Percentiles rank a stretch among this genome's conserved stretches.
Conservation (phyloP, 2,329 filamentous ascomycete genomes). For the Talaromyces sp. region DNA sequence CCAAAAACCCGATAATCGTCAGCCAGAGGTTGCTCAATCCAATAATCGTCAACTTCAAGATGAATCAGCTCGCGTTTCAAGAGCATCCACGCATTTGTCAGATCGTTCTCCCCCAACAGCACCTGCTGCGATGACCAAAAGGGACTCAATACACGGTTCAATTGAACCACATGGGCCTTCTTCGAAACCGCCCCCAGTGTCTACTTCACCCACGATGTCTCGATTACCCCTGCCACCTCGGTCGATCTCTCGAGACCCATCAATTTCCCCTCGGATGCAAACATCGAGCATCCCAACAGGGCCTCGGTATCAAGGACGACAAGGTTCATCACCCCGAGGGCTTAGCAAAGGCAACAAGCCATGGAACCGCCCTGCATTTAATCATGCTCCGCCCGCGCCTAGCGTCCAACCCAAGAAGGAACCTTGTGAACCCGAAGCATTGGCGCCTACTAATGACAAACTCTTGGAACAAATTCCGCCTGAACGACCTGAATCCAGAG, state of each 20-base stretch:
- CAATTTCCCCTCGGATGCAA: conserved; percentile 42
- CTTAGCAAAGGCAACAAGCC: conserved; percentile 41
- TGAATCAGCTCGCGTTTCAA: conserved; percentile 26
- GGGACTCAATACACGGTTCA: conserved; percentile 23
- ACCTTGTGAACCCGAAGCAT: conserved; percentile 27
- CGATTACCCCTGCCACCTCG: conserved; percentile 29
- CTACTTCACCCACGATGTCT: conserved; percentile 30
- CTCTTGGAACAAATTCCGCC: conserved; percentile 2
- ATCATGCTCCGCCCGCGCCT: conserved; percentile 24
- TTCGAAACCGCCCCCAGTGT: conserved; percentile 21
- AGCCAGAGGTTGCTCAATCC: too few species aligned
- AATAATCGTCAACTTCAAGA: conserved; percentile 32
- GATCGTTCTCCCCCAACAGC: conserved; percentile 42
- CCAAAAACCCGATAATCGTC: conserved; percentile 23
- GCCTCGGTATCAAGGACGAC: conserved; percentile 42
- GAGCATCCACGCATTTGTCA: conserved; percentile 25
- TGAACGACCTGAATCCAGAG: conserved; percentile 9
- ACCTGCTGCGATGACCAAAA: conserved; percentile 38
- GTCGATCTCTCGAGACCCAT: conserved; percentile 34
- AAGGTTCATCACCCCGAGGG: conserved; percentile 31
- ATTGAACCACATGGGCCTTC: conserved; percentile 21
- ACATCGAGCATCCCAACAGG: conserved; percentile 44
- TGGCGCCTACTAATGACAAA: conserved; percentile 17
- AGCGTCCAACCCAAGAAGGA: conserved; percentile 34
- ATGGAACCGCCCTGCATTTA: conserved; percentile 44